Base-by-base conservation (phyloP, 2,329 filamentous ascomycete genomes). In the Sporothrix phasma region DNA sequence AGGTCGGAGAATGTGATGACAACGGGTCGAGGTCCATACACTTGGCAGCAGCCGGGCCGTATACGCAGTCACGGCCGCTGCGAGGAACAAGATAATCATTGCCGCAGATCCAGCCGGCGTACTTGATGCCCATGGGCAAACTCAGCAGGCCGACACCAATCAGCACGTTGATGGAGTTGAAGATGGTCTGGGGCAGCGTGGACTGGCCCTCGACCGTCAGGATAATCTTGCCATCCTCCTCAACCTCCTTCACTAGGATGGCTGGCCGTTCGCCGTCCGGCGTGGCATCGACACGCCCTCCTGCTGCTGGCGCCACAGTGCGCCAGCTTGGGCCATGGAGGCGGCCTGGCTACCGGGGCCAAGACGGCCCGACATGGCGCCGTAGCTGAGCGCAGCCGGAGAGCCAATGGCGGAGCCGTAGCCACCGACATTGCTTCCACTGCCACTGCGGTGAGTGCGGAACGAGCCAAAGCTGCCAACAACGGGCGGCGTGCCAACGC, bases 1-100 rank as follows among this genome's bases (percentile, higher is more conserved):
- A 97, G 79, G 72, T 97, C 93, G 39, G 92, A 94, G 74, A 97
- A 97, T 2, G 93, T 97, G 70, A 97, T 92, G 68, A 97, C 84
- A 60, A 85, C 89, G 66, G 84, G 75, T 97, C 90, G 24, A 91
- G 84, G 69, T 96, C 88, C 78, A 97, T 87, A 74, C 93, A 97
- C 74, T 88, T 93, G 31, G 91, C 88, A 97, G 80, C 13, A 97
- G 77, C 69, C 85, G 88, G 13, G 91, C 92, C 0, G 94, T 97
- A 74, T 97, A 96, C 11, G 84, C 83, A 0, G 94, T 97, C 22
- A 88, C 84, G 4, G 83, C 72, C 6, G 91, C 92, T 24, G 89
- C 88, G 59, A 90, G 84, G 13, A 85, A 76, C 63, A 97, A 80
- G 68, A 94, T 88, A 47, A 81, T 67, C 71, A 96, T 81, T n/a